Base-by-base conservation (phyloP, 1,139 yeast species). In the Nematodospora anomalae region DNA sequence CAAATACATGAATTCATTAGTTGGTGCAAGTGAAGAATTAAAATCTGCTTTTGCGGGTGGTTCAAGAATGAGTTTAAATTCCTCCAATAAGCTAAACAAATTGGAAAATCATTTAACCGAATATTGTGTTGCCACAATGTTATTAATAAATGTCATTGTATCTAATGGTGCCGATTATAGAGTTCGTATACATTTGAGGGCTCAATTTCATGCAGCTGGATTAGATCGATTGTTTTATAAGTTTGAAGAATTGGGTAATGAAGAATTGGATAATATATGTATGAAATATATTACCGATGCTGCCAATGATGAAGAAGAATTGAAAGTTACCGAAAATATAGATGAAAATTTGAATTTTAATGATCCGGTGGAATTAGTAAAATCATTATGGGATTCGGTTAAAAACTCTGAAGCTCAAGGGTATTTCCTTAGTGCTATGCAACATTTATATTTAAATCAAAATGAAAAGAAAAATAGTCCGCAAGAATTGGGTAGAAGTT, bases 11-110 rank as follows among this genome's bases (percentile, higher is more conserved):
- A 95, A 96, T 11, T 86, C 96, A 1, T 63, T 83, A 49, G 97
- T 92, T 6, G 97, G 97, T 2, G 96, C 97, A 1, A 82, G 90
- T 43, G 95, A 84, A n/a, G 97, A 92, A 47, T 71, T 81, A 38
- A 80, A 80, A 44, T 67, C 77, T 10, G 68, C 70, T 14, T 60
- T 59, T 43, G 71, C 70, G 3, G 38, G 40, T 8, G 22, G 43
- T 9, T 15, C 20, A 18, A 21, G 14, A 9, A 32, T 20, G 27
- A 20, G 35, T 16, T 32, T 52, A 1, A 43, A 49, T 15, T 49
- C 50, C 22, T 51, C 58, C 16, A 59, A 58, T 28, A 23, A 26
- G 1, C 15, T 31, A 25, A 33, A 33, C 15, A 28, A 42, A 25
- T 44, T 56, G 11, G 96, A 89, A 52, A 79, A 78, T 45, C 80